Base-by-base conservation (phyloP, 495 filamentous ascomycete genomes). In the Aspergillus conjunctus region DNA sequence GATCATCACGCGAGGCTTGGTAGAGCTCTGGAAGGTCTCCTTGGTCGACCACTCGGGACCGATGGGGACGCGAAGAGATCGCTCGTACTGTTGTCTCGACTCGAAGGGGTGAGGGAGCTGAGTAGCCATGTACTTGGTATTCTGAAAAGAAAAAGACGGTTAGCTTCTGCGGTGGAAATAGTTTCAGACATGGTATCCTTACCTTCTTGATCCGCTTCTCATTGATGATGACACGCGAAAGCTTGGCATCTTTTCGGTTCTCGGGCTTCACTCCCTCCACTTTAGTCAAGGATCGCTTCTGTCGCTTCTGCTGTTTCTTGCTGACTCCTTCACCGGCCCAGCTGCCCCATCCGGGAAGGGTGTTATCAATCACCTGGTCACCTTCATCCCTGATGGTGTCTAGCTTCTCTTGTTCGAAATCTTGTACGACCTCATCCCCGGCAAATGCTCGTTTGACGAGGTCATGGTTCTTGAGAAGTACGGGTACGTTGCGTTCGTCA, bases 31-130 rank as follows among this genome's bases (percentile, higher is more conserved):
- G 79, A 95, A 93, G 15, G 89, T 92, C 73, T 91, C 85, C 82
- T 97, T 98, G 14, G 94, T 97, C 63, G 84, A 83, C 92, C 92
- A 97, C 75, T 98, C 95, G 1, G 91, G 92, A 8, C 95, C 95
- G 31, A 97, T 84, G 12, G 95, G 94, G 56, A 97, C 67, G 31
- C 93, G 83, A 30, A 98, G 77, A 60, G 87, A 89, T 32, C 93
- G 81, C 77, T 98, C 94, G 77, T 98, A 98, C 77, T 98, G 92
- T 63, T 87, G 79, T 65, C 82, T 84, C 21, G 82, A 88, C 79
- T 96, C 94, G 72, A 91, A 98, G 9, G 87, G 90, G 76, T 92
- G 88, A 43, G 94, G 94, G 52, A 98, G 79, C 58, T 81, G 79
- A 9, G 85, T 84, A 10, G 95, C 91, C 60, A 97, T 81, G 70